These are phyloP conservation scores for Aquilaria yunnanensis DNA, from an alignment of 345 rosid species.

Conservation along the genomic window DNA sequence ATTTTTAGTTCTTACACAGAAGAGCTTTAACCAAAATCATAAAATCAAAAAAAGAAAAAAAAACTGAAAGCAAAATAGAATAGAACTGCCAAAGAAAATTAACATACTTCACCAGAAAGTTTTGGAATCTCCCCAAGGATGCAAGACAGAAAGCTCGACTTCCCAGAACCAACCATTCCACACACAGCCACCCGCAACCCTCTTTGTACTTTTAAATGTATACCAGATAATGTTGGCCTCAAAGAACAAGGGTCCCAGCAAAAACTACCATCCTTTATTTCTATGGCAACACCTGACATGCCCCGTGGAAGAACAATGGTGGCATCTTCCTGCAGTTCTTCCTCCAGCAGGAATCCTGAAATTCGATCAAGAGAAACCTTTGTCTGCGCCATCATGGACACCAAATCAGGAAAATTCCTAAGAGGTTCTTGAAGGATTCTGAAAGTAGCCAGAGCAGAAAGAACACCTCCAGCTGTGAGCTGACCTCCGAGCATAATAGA, in stretches of 20 bases:
- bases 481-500: constrained; percentile 76
- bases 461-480: constrained; percentile 98
- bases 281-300: constrained; percentile 58
- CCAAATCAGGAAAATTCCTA: constrained; percentile 96
- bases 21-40: not conserved
- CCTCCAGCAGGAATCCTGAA: constrained; percentile 94
- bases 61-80: constrained; percentile 12
- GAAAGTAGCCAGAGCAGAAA: constrained; percentile 98
- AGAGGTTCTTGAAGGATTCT: constrained; percentile 99
- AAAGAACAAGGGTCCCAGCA: constrained; percentile 78
- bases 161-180: constrained; percentile 97
- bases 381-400: constrained; percentile 99
- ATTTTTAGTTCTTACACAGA: constrained; percentile 4
- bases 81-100: constrained; percentile 13
- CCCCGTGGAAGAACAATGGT: constrained; percentile 73
- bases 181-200: constrained; percentile 99
- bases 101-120: constrained; percentile 93
- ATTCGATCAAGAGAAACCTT: constrained; percentile 98
- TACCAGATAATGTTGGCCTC: constrained; percentile 67
- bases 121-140: constrained; percentile 99
- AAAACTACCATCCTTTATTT: constrained; percentile 76
- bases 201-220: constrained; percentile 72
- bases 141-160: constrained; percentile 97
- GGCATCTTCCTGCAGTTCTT: constrained; percentile 94
- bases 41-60: not conserved